phyloP scores from a whole-genome alignment of 2,329 filamentous ascomycete species.

The Trichoderma arundinaceum region DNA sequence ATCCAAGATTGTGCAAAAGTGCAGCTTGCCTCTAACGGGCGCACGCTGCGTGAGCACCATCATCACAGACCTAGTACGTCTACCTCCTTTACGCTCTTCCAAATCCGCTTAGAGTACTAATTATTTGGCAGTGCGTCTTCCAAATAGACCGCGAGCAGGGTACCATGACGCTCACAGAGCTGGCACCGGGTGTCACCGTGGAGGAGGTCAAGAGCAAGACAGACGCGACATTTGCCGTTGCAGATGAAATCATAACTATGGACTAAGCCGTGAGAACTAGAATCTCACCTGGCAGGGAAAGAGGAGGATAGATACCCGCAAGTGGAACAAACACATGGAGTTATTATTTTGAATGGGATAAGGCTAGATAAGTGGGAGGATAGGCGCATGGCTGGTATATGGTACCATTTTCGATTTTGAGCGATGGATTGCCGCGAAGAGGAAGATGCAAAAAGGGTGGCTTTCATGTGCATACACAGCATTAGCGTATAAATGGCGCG shows the following conservation, averaged over 20 bases:
- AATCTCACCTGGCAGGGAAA: neutral
- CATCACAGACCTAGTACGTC: conserved; percentile 72
- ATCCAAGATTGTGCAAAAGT: conserved; percentile 69
- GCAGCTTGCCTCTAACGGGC: conserved; percentile 69
- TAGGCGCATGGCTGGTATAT: neutral
- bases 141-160: conserved; percentile 68
- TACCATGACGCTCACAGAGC: conserved; percentile 69
- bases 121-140: conserved; percentile 66
- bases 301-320: conserved; percentile 8
- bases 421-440: no score
- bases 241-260: conserved; percentile 59
- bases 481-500: no score
- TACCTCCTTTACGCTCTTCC: neutral
- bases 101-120: neutral
- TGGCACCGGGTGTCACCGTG: conserved; percentile 70
- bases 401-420: neutral
- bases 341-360: conserved; percentile 7
- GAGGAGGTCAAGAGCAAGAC: conserved; percentile 74
- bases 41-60: conserved; percentile 72
- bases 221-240: conserved; percentile 69
- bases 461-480: no score
- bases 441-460: no score
- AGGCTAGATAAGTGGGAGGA: neutral
- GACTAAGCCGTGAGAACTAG: conserved; percentile 38
- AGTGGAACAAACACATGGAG: neutral